Base-by-base conservation (phyloP, 1,284 basidiomycete species). In the Boletellus dicymbophilus region DNA sequence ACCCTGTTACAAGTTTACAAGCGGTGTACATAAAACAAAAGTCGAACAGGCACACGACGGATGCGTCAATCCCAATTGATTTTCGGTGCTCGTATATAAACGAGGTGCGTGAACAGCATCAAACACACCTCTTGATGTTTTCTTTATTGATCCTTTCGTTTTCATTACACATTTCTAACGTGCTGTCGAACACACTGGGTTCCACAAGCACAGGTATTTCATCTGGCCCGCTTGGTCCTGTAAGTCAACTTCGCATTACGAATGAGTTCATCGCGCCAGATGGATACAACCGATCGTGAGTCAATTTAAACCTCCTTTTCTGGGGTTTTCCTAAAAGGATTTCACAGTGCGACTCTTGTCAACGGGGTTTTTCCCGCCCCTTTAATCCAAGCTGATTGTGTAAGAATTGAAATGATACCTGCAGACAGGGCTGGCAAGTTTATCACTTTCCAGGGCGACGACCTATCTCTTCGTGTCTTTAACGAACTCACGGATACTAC, bases 231-330 rank as follows among this genome's bases (percentile, higher is more conserved):
- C 22, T 68, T 28, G 61, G 63, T 18, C 51, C 66, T 4, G 44
- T 46, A 13, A 44, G 38, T 23, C 34, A 52, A 12, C 41, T 64
- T 21, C 11, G 37, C 11, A 51, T 73, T 15, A 53, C 39, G 23
- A 70, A 73, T 41, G 28, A 38, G 0, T 31, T 50, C 22, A 54
- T 72, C 18, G 52, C 63, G 4, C 70, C 72, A 6, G 71, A 73
- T 56, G 71, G 72, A 9, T 70, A 52, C 46, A 57, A 47, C 20
- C 61, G 72, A 45, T 63, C 63, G 56, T 71, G 49, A 51, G 59
- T 63, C 16, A 16, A 12, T 21, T 13, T 16, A 0, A 27, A 28
- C 21, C 7, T 44, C 11, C 2, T 13, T 12, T 46, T 8, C 36
- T 28, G 9, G 34, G 12, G 10, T n/a, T 1, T 21, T 28, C 12